Conservation (phyloP, 495 filamentous ascomycete genomes). For the Neohortaea acidophila region DNA sequence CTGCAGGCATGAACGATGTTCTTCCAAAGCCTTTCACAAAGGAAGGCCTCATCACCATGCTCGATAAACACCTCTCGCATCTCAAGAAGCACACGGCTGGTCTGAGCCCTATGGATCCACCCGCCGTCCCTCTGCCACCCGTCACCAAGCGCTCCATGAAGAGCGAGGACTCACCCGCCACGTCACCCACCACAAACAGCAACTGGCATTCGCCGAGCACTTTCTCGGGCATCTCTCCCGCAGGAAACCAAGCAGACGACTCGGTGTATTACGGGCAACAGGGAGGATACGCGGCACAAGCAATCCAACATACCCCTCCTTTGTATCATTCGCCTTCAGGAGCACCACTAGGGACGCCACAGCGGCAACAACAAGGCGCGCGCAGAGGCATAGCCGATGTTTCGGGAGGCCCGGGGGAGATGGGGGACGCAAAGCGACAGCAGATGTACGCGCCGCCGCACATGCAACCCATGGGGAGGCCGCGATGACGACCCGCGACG, state of each 20-base stretch:
- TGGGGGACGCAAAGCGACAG: constrained; percentile 43
- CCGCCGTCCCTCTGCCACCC: constrained; percentile 22
- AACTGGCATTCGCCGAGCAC: constrained; percentile 37
- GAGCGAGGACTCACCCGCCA: constrained; percentile 67
- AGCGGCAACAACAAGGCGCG: constrained; percentile 25
- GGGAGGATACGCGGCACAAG: constrained; percentile 13
- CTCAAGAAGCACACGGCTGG: constrained; percentile 40
- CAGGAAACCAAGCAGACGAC: constrained; percentile 26
- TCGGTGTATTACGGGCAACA: constrained; percentile 5
- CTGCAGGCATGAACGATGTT: constrained; percentile 95
- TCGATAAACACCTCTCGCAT: constrained; percentile 76
- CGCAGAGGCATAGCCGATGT: constrained; percentile 55
- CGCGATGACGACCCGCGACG: no score
- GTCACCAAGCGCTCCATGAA: constrained; percentile 48
- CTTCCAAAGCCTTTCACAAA: constrained; percentile 95
- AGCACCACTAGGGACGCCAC: constrained; percentile 23
- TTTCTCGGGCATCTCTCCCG: constrained; percentile 26
- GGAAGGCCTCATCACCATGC: constrained; percentile 77
- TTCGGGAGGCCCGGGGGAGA: constrained; percentile 39
- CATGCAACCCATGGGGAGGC: constrained; percentile 31
- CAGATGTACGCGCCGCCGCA: constrained; percentile 42
- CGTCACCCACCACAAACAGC: constrained; percentile 32
- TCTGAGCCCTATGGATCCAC: constrained; percentile 41
- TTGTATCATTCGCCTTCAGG: constrained; percentile 40
- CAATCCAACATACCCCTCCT: not conserved